Evolutionary conservation across 2,329 filamentous ascomycete species (phyloP), one percentile per base, ranked within the genome.

Genomic region (Nothophaeocryptopus gaeumannii): DNA sequence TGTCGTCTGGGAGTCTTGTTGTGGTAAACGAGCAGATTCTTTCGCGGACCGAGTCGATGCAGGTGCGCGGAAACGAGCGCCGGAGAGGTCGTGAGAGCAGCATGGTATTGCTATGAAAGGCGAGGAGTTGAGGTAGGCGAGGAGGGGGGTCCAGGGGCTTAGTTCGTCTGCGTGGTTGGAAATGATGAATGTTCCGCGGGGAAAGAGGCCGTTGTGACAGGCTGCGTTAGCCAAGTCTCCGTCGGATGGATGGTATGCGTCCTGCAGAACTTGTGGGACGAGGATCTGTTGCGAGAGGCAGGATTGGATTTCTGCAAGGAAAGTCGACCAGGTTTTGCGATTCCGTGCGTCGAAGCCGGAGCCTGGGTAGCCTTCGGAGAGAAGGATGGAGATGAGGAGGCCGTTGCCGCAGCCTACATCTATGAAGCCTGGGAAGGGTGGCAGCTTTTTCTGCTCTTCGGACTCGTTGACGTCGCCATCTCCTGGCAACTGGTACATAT

Each of bases 331-430:
- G 0, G 89, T 92, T 65, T 89, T 95, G 45, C 93, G 81, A 34
- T 73, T 72, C n/a, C 91, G 79, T 0, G 91, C 93, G 68, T 99
- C 93, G 63, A 97, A 96, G 0, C 93, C 93, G 82, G 86, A 95
- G 15, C 93, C 93, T 0, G 66, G 60, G 68, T 89, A 97, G 9
- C 90, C 90, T 70, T 97, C 91, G 51, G 79, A 73, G 11, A 83
- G 78, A 4, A 99, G 79, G 33, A 99, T 81, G 64, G 95, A 82
- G 7, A 95, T 88, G 1, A 99, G 79, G 3, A 99, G 75, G 1
- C 93, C 93, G 64, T 97, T 99, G 2, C 93, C 93, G 65, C 93
- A 97, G 5, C 92, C 93, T 39, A 99, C 89, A 64, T 99, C 93
- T 14, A 96, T 88, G 63, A 97, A 99, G 0, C 92, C 91, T 0